phyloP scores from a whole-genome alignment of 2,329 filamentous ascomycete species.

The Tympanopsis confertula region DNA sequence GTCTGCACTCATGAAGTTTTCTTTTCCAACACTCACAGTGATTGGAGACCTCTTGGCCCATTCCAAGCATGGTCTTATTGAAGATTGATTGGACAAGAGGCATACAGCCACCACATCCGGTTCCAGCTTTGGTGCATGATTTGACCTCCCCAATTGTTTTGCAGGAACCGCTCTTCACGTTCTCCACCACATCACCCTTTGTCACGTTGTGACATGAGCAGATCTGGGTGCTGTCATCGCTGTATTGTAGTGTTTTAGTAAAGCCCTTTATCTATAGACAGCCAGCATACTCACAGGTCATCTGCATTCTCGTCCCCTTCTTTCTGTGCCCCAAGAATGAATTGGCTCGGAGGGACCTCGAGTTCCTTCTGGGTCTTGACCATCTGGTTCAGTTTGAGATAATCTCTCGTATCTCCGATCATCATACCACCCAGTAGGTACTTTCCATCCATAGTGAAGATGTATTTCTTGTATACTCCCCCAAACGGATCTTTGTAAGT shows the following conservation, averaged over 20 bases:
- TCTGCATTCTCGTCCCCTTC: slow-evolving; percentile 64
- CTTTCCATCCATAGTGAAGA: slow-evolving; percentile 82
- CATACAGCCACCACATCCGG: slow-evolving; percentile 82
- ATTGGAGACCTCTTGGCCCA: slow-evolving; percentile 82
- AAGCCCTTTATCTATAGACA: not conserved
- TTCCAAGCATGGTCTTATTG: slow-evolving; percentile 73
- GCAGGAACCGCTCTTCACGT: slow-evolving; percentile 67
- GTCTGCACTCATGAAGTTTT: slow-evolving; percentile 4
- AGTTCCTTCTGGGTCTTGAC: slow-evolving; percentile 74
- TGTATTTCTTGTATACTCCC: slow-evolving; percentile 84
- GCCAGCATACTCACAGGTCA: slow-evolving; percentile 39
- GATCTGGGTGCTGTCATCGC: slow-evolving; percentile 71
- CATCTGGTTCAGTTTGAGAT: slow-evolving; percentile 77
- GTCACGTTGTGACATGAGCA: slow-evolving; percentile 90
- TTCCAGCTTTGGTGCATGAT: slow-evolving; percentile 82
- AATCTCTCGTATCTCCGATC: slow-evolving; percentile 86
- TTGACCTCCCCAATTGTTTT: slow-evolving; percentile 76
- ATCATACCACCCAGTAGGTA: slow-evolving; percentile 93
- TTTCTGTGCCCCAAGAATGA: slow-evolving; percentile 70
- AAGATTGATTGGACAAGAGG: slow-evolving; percentile 81
- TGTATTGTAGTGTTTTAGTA: slow-evolving; percentile 11
- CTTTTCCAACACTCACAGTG: slow-evolving; percentile 27
- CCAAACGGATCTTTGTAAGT: slow-evolving; percentile 84
- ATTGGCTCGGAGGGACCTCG: slow-evolving; percentile 66
- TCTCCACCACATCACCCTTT: slow-evolving; percentile 66